Evolutionary conservation across 139 green algal genomes (phyloP).

Genomic region (Chlorella sorokiniana): DNA sequence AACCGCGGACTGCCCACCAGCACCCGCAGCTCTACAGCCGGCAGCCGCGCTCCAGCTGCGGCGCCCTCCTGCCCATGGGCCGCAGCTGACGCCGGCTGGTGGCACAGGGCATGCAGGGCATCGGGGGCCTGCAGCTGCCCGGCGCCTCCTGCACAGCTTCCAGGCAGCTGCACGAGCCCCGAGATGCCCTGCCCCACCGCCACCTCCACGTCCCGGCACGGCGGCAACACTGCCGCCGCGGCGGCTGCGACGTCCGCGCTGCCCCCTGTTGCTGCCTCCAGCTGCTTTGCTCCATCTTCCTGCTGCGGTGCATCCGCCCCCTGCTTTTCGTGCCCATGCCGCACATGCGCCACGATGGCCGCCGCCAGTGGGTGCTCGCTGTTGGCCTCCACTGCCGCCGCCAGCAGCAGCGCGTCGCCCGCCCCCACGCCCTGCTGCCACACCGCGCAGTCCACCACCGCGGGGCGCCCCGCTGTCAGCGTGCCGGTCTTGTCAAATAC

Average conservation of each 20-base stretch:
- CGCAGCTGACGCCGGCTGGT: neutral
- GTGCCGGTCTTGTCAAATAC: constrained; percentile 98
- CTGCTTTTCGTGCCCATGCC: constrained; percentile 6
- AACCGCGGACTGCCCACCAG: constrained; percentile 77
- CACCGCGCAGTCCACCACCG: constrained; percentile 57
- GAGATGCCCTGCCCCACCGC: constrained; percentile 42
- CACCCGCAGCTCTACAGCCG: constrained; percentile 50
- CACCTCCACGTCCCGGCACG: constrained; percentile 25
- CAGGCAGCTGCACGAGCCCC: constrained; percentile 31
- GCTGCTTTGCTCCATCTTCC: neutral
- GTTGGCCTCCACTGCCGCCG: constrained; percentile 74
- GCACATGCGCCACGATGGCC: constrained; percentile 75
- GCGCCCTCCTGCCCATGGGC: constrained; percentile 1
- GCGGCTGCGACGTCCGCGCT: too few species aligned
- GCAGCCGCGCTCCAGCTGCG: neutral
- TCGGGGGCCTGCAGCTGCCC: neutral
- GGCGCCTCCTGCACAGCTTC: neutral
- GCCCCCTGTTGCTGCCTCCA: neutral
- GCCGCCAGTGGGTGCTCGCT: constrained; percentile 90
- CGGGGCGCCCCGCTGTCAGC: constrained; percentile 79
- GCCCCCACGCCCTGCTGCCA: neutral
- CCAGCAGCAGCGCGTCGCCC: constrained; percentile 62
- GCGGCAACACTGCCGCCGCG: neutral
- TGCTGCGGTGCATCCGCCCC: neutral
- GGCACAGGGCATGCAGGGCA: neutral